These are phyloP conservation scores for Coriolopsis trogii DNA, from an alignment of 1,284 basidiomycete species.

Conservation along the genomic window DNA sequence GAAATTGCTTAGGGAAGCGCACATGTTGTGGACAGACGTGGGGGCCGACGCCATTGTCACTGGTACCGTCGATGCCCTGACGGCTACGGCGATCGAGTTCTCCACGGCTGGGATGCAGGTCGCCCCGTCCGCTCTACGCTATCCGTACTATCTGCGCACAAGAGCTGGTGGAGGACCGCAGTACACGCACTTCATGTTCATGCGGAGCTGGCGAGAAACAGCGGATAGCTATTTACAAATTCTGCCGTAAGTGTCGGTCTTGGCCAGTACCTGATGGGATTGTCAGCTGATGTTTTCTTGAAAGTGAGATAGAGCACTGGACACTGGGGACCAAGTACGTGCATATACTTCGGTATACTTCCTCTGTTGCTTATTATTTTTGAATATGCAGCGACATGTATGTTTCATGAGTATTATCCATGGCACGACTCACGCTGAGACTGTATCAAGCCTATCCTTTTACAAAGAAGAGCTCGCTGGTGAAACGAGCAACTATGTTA, in stretches of 20 bases:
- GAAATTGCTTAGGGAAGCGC: slow-evolving; percentile 15
- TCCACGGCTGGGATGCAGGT: slow-evolving; percentile 11
- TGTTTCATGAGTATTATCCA: background rate
- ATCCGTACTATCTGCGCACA: slow-evolving; percentile 22
- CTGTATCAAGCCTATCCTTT: slow-evolving; percentile 13
- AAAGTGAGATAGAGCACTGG: slow-evolving; percentile 24
- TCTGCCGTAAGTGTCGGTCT: slow-evolving; percentile 13
- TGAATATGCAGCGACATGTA: slow-evolving; percentile 23
- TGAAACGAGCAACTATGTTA: slow-evolving; percentile 20
- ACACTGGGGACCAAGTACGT: slow-evolving; percentile 23
- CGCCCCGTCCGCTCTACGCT: slow-evolving; percentile 13
- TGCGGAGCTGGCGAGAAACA: slow-evolving; percentile 20
- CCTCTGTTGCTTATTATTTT: background rate
- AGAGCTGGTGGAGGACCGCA: slow-evolving; percentile 19
- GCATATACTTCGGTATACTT: background rate
- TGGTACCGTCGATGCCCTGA: slow-evolving; percentile 19
- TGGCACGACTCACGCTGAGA: background rate
- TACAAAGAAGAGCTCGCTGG: slow-evolving; percentile 23
- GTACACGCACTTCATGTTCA: slow-evolving; percentile 24
- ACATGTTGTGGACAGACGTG: slow-evolving; percentile 19
- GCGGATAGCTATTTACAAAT: slow-evolving; percentile 22
- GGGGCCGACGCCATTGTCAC: slow-evolving; percentile 23
- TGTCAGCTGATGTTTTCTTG: background rate
- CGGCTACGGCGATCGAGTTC: slow-evolving; percentile 18
- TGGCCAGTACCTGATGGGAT: no score